Evolutionary conservation across 345 rosid genomes (phyloP).

Genomic region (Laguncularia racemosa): DNA sequence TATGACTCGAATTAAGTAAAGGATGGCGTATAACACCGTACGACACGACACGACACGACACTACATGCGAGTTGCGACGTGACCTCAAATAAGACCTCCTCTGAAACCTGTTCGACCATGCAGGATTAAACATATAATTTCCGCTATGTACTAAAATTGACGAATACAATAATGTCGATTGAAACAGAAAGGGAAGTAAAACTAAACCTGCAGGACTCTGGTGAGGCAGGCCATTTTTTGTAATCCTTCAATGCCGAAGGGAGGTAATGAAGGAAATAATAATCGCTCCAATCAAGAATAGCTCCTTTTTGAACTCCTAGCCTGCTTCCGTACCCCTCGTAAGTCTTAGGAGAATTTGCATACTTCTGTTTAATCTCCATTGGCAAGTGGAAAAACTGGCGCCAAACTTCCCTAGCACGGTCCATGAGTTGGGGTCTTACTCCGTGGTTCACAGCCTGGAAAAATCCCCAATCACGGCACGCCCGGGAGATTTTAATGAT

Average conservation of each 20-base stretch:
- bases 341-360: slow-evolving; percentile 70
- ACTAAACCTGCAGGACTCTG: slow-evolving; percentile 47
- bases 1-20: too few species aligned
- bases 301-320: slow-evolving; percentile 82
- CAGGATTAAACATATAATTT: too few species aligned
- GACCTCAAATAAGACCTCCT: background rate
- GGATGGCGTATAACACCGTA: too few species aligned
- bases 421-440: slow-evolving; percentile 60
- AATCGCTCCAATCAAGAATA: slow-evolving; percentile 93
- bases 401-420: slow-evolving; percentile 50
- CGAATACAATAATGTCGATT: too few species aligned
- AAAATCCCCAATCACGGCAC: slow-evolving; percentile 86
- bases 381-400: slow-evolving; percentile 72
- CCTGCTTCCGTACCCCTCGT: slow-evolving; percentile 93
- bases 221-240: slow-evolving; percentile 77
- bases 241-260: slow-evolving; percentile 48
- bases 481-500: slow-evolving; percentile 35
- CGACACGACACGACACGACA: too few species aligned
- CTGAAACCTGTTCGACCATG: too few species aligned
- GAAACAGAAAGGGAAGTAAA: background rate
- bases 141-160: too few species aligned
- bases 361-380: slow-evolving; percentile 52
- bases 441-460: slow-evolving; percentile 86
- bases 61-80: too few species aligned
- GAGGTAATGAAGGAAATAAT: slow-evolving; percentile 68